Percentiles rank a stretch among this genome's conserved stretches.
Evolutionary conservation across 2,329 filamentous ascomycete genomes (phyloP).

Genomic region (Cylindrodendrum hubeiense): DNA sequence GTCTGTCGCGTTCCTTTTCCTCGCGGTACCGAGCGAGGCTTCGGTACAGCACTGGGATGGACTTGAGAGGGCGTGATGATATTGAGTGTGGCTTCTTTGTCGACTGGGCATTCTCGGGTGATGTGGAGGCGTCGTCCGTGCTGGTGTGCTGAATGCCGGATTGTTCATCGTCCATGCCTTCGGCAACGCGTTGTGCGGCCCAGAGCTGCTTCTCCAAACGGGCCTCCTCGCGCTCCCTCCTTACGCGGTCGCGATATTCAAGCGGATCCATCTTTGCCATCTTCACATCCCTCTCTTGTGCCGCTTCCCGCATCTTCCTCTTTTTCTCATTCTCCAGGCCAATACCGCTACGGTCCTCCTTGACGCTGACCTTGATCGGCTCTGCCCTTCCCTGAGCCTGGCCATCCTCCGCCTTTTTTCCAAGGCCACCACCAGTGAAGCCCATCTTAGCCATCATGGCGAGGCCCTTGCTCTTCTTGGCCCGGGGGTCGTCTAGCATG

Average conservation of each 20-base stretch:
- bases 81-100: constrained; percentile 52
- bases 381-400: constrained; percentile 62
- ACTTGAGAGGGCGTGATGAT: constrained; percentile 67
- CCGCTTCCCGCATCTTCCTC: constrained; percentile 76
- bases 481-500: constrained; percentile 69
- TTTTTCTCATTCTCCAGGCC: constrained; percentile 88
- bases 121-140: constrained; percentile 27
- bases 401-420: constrained; percentile 65
- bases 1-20: constrained; percentile 75
- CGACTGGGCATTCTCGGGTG: constrained; percentile 32
- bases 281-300: constrained; percentile 68
- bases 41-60: constrained; percentile 84
- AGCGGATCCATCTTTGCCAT: constrained; percentile 72
- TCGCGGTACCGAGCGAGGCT: constrained; percentile 78
- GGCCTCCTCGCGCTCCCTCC: constrained; percentile 76
- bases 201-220: constrained; percentile 77
- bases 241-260: constrained; percentile 80
- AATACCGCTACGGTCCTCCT: constrained; percentile 85
- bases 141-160: constrained; percentile 11
- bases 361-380: constrained; percentile 81
- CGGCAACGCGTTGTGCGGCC: constrained; percentile 85
- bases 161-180: constrained; percentile 76
- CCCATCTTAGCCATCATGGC: constrained; percentile 98
- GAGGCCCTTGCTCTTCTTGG: constrained; percentile 83
- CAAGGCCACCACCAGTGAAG: constrained; percentile 83